These are phyloP conservation scores for Aspergillus sp. DNA, from an alignment of 2,329 filamentous ascomycete genomes.

Conservation along the genomic window DNA sequence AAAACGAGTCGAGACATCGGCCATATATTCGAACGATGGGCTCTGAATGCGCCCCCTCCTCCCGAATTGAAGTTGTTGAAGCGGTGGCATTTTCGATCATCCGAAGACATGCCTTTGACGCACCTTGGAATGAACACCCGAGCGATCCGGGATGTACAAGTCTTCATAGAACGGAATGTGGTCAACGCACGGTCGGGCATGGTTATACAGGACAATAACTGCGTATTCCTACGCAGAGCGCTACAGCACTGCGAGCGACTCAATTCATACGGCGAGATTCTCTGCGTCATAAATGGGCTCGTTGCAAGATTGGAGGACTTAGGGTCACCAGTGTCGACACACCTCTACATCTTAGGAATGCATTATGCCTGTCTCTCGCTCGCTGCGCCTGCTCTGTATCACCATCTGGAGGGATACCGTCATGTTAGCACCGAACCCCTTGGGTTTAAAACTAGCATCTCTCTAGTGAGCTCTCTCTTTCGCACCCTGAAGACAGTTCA, in stretches of 20 bases:
- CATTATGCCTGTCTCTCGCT: conserved; percentile 22
- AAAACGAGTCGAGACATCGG: conserved; percentile 10
- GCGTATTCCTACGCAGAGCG: conserved; percentile 8
- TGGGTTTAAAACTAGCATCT: conserved; percentile 5
- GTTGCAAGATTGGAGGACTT: conserved; percentile 17
- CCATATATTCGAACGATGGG: conserved; percentile 17
- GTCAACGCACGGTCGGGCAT: conserved; percentile 5
- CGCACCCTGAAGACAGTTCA: conserved; percentile 12
- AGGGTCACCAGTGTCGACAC: conserved; percentile 4
- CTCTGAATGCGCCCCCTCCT: conserved; percentile 8
- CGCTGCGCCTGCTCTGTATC: conserved; percentile 18
- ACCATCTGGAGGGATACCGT: conserved; percentile 16
- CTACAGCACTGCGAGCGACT: conserved; percentile 16
- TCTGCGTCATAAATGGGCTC: conserved; percentile 22
- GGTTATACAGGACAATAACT: conserved; percentile 6
- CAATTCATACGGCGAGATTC: conserved; percentile 21
- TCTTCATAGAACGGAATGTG: conserved; percentile 17
- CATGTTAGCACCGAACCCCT: not conserved
- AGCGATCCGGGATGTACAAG: conserved; percentile 11
- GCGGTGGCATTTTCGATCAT: not conserved
- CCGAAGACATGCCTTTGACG: conserved; percentile 1
- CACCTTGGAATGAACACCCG: conserved; percentile 2
- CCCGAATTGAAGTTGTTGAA: conserved; percentile 15
- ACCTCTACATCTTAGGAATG: conserved; percentile 18
- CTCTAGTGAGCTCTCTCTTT: conserved; percentile 15